Evolutionary conservation across 108 stramenopile species (phyloP).

Genomic region (Skeletonema grethae): DNA sequence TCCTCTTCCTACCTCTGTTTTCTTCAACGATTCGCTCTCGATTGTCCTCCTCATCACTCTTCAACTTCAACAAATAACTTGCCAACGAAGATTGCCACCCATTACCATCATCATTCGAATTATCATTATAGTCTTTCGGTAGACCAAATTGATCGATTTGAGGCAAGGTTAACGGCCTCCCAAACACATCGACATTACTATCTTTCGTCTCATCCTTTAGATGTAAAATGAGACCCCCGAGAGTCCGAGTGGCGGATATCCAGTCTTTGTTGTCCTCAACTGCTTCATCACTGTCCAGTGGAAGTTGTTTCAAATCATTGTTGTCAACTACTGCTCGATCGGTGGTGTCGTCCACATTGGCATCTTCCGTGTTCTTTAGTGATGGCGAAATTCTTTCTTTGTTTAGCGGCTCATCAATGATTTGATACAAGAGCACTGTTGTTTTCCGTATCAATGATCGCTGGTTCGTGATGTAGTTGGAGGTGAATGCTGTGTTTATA

Average conservation of each 20-base stretch:
- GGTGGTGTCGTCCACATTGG: not conserved
- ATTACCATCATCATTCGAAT: not conserved
- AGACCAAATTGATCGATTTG: slow-evolving; percentile 2
- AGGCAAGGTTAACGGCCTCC: slow-evolving; percentile 2
- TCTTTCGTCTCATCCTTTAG: slow-evolving; percentile 26
- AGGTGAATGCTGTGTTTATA: not conserved
- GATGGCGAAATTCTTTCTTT: not conserved
- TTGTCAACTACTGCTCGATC: not conserved
- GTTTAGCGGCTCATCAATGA: not conserved
- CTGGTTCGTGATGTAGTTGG: not conserved
- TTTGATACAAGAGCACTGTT: not conserved
- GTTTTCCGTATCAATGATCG: not conserved
- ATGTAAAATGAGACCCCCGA: slow-evolving; percentile 34
- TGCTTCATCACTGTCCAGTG: not conserved
- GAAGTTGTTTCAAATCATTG: not conserved
- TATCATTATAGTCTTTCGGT: not conserved
- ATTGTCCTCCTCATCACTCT: slow-evolving; percentile 44
- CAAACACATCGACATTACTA: slow-evolving; percentile 22
- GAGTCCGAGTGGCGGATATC: slow-evolving; percentile 37
- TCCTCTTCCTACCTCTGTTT: not conserved
- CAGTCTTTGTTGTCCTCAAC: slow-evolving; percentile 25
- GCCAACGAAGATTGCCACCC: slow-evolving; percentile 17
- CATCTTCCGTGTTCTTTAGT: not conserved
- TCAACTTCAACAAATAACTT: slow-evolving; percentile 30
- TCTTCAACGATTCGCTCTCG: slow-evolving; percentile 5